Evolutionary conservation across 2,329 filamentous ascomycete genomes (phyloP), one percentile per base, ranked within the genome.

Genomic region (Fusarium sterilihyphosum): DNA sequence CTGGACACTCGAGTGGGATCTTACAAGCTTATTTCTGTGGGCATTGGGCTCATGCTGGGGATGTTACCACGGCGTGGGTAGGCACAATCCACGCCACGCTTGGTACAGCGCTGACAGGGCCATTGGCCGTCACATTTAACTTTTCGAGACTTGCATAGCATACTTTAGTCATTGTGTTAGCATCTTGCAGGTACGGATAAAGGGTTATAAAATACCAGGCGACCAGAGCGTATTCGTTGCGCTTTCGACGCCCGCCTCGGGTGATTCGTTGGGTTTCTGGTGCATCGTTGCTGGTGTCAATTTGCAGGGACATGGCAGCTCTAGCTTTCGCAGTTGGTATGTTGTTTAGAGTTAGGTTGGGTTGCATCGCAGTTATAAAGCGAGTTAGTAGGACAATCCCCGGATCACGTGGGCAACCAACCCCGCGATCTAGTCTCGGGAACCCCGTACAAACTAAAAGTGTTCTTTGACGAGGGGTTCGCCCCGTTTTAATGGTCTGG

Each of bases 131-230:
- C 52, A 8, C 52, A 56, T 4, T 56, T 56, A 0, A 41, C 37
- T 17, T 56, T 56, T 6, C 52, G 24, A 22, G 52, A 56, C 16
- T 56, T 56, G 20, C 52, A 56, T 2, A 41, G 14, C 35, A 38
- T 41, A 7, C 52, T 56, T 3, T 12, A 1, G 4, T 22, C 14
- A 13, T 4, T 22, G 5, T 31, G 2, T 54, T 2, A 54, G 52
- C 14, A 8, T 40, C 9, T 3, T 13, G 13, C 3, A 7, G 6
- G 7, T 8, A 8, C 17, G 6, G 1, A 8, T 6, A 29, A 20
- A 22, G 14, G 10, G 20, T 2, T 12, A 13, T 3, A 10, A 6
- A 20, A 40, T 54, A 56, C 52, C 52, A 56, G 22, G 52, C 52
- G 2, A 56, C 26, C 0, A 56, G 52, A 11, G 52, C 38, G 3